phyloP scores from a whole-genome alignment of 805 yeast species.

The Ascoidea tarda region DNA sequence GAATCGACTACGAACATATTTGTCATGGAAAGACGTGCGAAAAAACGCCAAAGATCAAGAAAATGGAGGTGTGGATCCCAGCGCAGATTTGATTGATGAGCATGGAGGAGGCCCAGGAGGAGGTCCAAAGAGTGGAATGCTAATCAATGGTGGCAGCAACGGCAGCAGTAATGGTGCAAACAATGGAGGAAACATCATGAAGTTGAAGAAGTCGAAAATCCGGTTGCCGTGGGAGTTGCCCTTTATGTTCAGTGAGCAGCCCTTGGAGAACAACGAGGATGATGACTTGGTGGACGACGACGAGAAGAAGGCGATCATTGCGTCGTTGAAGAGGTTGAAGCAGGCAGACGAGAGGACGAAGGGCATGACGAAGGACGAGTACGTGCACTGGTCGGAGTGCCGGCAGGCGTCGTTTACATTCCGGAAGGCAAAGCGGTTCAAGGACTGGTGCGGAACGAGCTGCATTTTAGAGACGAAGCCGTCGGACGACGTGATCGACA shows the following conservation, averaged over 20 bases:
- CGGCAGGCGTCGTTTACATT: slow-evolving; percentile 95
- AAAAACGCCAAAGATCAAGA: slow-evolving; percentile 63
- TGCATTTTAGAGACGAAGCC: slow-evolving; percentile 81
- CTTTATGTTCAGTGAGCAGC: slow-evolving; percentile 87
- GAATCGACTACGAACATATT: slow-evolving; percentile 74
- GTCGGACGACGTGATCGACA: slow-evolving; percentile 92
- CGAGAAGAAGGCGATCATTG: slow-evolving; percentile 77
- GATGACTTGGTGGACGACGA: slow-evolving; percentile 69
- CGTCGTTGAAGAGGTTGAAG: slow-evolving; percentile 78
- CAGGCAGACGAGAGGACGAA: slow-evolving; percentile 89
- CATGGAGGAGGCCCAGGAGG: slow-evolving; percentile 26
- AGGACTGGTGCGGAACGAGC: slow-evolving; percentile 91
- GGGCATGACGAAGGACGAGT: slow-evolving; percentile 92
- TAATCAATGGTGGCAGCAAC: slow-evolving; percentile 20
- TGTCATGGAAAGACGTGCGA: slow-evolving; percentile 95
- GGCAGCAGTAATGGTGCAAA: slow-evolving; percentile 24
- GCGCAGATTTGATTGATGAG: slow-evolving; percentile 35
- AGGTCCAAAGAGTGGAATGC: no score
- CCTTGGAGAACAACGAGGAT: slow-evolving; percentile 51
- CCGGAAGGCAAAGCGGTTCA: slow-evolving; percentile 82
- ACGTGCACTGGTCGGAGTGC: slow-evolving; percentile 98
- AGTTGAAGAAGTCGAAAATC: slow-evolving; percentile 62
- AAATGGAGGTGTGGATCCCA: slow-evolving; percentile 42
- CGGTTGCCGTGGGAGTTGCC: slow-evolving; percentile 92
- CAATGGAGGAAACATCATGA: slow-evolving; percentile 28